These are phyloP conservation scores for Ganoderma lingzhi DNA, from an alignment of 1,284 basidiomycete genomes.

Conservation along the genomic window DNA sequence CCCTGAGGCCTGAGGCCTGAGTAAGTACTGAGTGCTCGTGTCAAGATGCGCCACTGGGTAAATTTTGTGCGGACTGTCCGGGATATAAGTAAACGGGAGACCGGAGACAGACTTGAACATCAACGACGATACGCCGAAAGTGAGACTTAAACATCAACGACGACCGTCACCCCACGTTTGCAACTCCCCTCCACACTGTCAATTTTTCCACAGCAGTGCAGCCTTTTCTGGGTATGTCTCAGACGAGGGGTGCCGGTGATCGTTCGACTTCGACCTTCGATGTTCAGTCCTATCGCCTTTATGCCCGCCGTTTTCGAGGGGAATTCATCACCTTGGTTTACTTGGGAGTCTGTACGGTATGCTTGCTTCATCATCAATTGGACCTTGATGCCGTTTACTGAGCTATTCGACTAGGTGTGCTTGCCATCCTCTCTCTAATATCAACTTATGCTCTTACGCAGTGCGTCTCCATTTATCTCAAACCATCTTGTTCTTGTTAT, in stretches of 20 bases:
- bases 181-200: neutral
- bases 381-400: neutral
- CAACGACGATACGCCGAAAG: neutral
- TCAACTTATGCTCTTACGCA: neutral
- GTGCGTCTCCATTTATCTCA: neutral
- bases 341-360: slow-evolving; percentile 1
- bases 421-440: neutral
- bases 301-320: neutral
- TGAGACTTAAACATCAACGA: neutral
- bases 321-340: neutral
- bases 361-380: neutral
- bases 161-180: neutral
- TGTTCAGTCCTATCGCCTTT: neutral
- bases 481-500: neutral
- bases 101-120: neutral
- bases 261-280: neutral
- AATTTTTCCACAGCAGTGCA: neutral
- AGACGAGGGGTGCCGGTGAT: neutral
- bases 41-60: neutral
- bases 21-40: neutral
- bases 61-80: neutral
- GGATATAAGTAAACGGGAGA: neutral
- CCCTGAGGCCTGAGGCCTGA: neutral
- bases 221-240: neutral
- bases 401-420: neutral